These are phyloP conservation scores for Ailanthus altissimus DNA, from an alignment of 345 rosid genomes.

Conservation along the genomic window DNA sequence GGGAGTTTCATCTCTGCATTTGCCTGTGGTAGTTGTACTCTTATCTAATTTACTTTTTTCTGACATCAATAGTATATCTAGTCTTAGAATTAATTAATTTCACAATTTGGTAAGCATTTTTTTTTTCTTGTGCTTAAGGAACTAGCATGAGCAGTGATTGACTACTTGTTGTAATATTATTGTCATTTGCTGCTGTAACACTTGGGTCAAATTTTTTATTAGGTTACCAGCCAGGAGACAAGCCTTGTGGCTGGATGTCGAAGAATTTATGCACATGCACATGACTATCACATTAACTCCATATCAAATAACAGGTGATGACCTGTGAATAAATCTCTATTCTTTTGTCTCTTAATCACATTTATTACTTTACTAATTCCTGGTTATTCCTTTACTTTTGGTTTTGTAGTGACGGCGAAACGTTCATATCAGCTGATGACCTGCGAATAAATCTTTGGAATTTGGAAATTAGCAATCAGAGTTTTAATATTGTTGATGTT, in stretches of 20 bases:
- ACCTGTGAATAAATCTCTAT: slow-evolving; percentile 16
- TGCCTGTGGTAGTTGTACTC: slow-evolving; percentile 89
- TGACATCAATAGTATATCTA: background rate
- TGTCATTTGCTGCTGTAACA: slow-evolving; percentile 6
- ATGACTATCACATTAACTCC: slow-evolving; percentile 97
- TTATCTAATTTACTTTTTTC: slow-evolving; percentile 21
- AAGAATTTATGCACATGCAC: slow-evolving; percentile 95
- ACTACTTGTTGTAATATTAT: background rate
- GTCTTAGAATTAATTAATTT: slow-evolving; percentile 1
- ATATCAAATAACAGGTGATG: slow-evolving; percentile 89
- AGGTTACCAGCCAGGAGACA: slow-evolving; percentile 88
- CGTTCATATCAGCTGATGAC: slow-evolving; percentile 68
- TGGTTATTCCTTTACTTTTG: background rate
- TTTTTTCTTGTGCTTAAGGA: background rate
- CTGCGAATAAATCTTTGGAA: slow-evolving; percentile 68
- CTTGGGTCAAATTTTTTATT: slow-evolving; percentile 41
- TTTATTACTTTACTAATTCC: slow-evolving; percentile 1
- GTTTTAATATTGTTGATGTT: slow-evolving; percentile 62
- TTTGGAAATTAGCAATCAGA: slow-evolving; percentile 65
- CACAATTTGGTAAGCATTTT: background rate
- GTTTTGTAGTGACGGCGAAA: slow-evolving; percentile 57
- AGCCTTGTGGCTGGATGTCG: slow-evolving; percentile 91
- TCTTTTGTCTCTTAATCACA: background rate
- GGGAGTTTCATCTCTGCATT: slow-evolving; percentile 66
- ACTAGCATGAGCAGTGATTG: background rate